These are phyloP conservation scores for Entomortierella lignicola DNA, from an alignment of 192 early-diverging fungal genomes.

Conservation along the genomic window DNA sequence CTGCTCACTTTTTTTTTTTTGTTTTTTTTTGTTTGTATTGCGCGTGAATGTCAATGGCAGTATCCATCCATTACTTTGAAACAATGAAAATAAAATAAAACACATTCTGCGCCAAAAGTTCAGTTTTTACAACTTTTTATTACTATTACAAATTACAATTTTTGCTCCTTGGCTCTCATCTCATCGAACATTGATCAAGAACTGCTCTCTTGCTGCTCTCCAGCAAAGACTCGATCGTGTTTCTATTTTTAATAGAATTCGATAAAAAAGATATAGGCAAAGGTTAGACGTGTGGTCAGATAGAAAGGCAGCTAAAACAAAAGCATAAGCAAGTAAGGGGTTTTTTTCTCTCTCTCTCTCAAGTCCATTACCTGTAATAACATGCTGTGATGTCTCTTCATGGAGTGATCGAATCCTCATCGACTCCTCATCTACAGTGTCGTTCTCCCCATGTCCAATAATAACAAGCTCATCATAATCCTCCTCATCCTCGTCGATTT, in stretches of 20 bases:
- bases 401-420: slow-evolving; percentile 22
- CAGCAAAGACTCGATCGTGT: slow-evolving; percentile 48
- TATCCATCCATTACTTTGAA: no score
- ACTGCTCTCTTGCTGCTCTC: slow-evolving; percentile 48
- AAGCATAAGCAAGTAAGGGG: not conserved
- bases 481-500: slow-evolving; percentile 43
- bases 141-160: not conserved
- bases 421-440: slow-evolving; percentile 46
- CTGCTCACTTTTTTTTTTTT: no score
- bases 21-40: no score
- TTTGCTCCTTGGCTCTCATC: not conserved
- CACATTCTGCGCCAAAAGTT: no score
- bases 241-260: slow-evolving; percentile 18
- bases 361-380: slow-evolving; percentile 46
- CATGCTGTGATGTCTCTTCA: slow-evolving; percentile 43
- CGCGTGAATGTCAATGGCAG: no score
- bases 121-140: not conserved
- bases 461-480: slow-evolving; percentile 51
- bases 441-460: slow-evolving; percentile 49
- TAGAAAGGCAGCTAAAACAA: not conserved
- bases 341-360: not conserved
- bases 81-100: no score
- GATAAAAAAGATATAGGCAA: slow-evolving; percentile 1
- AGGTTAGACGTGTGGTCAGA: not conserved
- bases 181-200: slow-evolving; percentile 44